A percentile compares a stretch with the other conserved stretches of the same genome.
Conservation (phyloP, 331 rosid species). For the Acacia concinna region DNA sequence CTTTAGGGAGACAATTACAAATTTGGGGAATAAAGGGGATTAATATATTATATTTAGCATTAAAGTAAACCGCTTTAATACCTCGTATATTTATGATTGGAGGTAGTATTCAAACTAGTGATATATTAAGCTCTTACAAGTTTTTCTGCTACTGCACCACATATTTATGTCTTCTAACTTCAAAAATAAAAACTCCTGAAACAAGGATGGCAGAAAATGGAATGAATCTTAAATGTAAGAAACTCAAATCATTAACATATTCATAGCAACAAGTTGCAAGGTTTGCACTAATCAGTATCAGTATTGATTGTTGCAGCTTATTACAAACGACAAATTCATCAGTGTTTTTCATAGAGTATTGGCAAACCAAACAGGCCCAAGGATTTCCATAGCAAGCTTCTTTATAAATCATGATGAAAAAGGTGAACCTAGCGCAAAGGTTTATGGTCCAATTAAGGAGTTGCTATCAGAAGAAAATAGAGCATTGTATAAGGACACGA, state of each 20-base stretch:
- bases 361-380: slow-evolving; percentile 39
- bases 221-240: not conserved
- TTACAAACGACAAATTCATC: slow-evolving; percentile 53
- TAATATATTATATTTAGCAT: too few species aligned
- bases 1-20: too few species aligned
- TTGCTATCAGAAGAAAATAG: slow-evolving; percentile 44
- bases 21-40: too few species aligned
- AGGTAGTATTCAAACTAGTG: too few species aligned
- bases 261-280: not conserved
- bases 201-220: too few species aligned
- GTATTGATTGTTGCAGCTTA: slow-evolving; percentile 38
- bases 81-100: too few species aligned
- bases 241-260: too few species aligned
- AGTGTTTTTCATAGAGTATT: slow-evolving; percentile 55
- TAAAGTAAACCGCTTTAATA: too few species aligned
- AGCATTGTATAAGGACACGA: slow-evolving; percentile 31
- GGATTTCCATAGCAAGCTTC: slow-evolving; percentile 47
- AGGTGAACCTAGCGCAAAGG: not conserved
- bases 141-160: not conserved
- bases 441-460: slow-evolving; percentile 54
- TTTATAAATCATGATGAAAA: slow-evolving; percentile 10
- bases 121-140: not conserved
- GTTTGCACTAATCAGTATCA: not conserved
- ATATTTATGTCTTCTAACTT: not conserved
- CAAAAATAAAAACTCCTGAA: too few species aligned